Conservation (phyloP, 2,329 filamentous ascomycete genomes). For the Calcarisporium arbuscula region DNA sequence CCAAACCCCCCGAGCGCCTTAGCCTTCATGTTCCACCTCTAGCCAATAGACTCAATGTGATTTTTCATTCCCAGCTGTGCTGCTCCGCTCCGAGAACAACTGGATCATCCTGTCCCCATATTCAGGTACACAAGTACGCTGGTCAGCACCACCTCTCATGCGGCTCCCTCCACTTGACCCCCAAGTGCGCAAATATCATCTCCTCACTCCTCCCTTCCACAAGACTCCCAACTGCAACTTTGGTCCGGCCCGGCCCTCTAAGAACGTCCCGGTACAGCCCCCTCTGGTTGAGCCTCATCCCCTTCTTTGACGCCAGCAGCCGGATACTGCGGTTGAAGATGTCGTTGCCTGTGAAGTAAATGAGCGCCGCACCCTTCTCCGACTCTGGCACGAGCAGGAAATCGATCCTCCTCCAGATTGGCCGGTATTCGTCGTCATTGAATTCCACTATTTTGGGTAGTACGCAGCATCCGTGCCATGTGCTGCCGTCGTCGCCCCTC, state of each 20-base stretch:
- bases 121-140: too few relatives aligned
- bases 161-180: slow-evolving; percentile 78
- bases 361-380: slow-evolving; percentile 74
- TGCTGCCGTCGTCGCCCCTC: slow-evolving; percentile 52
- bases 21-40: too few relatives aligned
- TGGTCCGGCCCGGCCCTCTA: slow-evolving; percentile 49
- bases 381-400: slow-evolving; percentile 74
- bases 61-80: too few relatives aligned
- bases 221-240: slow-evolving; percentile 60
- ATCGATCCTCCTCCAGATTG: slow-evolving; percentile 75
- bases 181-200: slow-evolving; percentile 73
- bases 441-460: slow-evolving; percentile 44
- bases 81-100: too few relatives aligned
- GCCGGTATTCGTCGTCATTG: slow-evolving; percentile 24
- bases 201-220: slow-evolving; percentile 71
- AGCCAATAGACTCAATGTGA: too few relatives aligned
- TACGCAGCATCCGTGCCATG: slow-evolving; percentile 84
- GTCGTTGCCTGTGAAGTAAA: slow-evolving; percentile 97
- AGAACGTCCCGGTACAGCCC: slow-evolving; percentile 70
- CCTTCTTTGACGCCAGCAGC: slow-evolving; percentile 70
- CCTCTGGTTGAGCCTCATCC: slow-evolving; percentile 78
- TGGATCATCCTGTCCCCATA: too few relatives aligned
- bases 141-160: slow-evolving; percentile 66
- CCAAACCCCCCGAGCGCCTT: too few relatives aligned
- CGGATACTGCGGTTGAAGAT: slow-evolving; percentile 88